phyloP scores from a whole-genome alignment of 169 alveolate species.

The Eimeria necatrix region DNA sequence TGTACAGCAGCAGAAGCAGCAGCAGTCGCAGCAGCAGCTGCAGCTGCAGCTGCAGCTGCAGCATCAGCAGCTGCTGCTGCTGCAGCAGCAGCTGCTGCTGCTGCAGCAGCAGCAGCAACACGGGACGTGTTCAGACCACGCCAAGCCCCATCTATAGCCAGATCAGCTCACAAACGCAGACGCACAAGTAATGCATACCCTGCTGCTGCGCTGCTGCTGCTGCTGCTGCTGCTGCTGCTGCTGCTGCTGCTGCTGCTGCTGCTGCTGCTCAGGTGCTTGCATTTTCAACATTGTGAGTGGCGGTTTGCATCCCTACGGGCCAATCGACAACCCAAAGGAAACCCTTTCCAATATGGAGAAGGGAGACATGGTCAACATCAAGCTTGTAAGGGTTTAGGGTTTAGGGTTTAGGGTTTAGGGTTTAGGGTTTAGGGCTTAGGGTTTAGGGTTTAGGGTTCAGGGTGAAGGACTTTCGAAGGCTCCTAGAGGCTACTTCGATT shows the following conservation, averaged over 20 bases:
- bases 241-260: background rate
- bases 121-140: no score
- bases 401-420: slow-evolving; percentile 29
- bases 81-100: no score
- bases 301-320: slow-evolving; percentile 30
- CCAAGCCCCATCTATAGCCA: no score
- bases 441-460: no score
- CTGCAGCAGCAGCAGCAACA: no score
- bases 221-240: background rate
- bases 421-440: slow-evolving; percentile 32
- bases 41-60: background rate
- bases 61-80: background rate
- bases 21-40: background rate
- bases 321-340: background rate
- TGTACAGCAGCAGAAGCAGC: background rate
- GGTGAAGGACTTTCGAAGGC: no score
- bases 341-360: slow-evolving; percentile 15
- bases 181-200: no score
- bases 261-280: background rate
- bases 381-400: slow-evolving; percentile 26
- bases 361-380: slow-evolving; percentile 44
- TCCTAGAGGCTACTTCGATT: no score
- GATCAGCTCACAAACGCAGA: no score
- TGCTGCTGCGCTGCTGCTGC: no score
- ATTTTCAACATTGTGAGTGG: slow-evolving; percentile 26